Evolutionary conservation across 2,329 filamentous ascomycete species (phyloP), one percentile per base, ranked within the genome.

Genomic region (Exserohilum rostratum): DNA sequence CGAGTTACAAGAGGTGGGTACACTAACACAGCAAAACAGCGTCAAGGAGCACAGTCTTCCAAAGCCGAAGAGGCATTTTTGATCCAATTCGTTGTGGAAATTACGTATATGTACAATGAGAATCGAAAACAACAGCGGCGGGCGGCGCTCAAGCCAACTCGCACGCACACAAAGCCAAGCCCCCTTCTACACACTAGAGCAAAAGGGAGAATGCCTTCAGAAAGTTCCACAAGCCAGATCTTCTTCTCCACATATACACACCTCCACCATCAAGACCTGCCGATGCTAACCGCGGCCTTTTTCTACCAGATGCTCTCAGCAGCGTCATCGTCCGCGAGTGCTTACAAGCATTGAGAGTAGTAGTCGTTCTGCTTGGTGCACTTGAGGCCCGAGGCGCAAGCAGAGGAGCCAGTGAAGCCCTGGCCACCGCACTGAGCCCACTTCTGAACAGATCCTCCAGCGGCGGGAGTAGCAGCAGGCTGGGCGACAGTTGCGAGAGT

Each of bases 381-480:
- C 6, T 67, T 69, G 20, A 55, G 58, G 27, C 79, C 79, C 25
- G 68, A 53, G 5, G 69, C 73, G 49, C 79, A 82, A 11, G 56
- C 48, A 3, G 72, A 78, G 5, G 76, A 43, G 15, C 79, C 80
- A 1, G 64, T 75, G 62, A 67, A 80, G 46, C 71, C 73, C 10
- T 66, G 65, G 15, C 80, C 80, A 62, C 80, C 80, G 61, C 79
- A 82, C 68, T 80, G 79, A 3, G 70, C 74, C 55, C 73, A 80
- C 34, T 66, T 69, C 46, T 58, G 59, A 30, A 64, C 69, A n/a
- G 62, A 46, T 12, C 53, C 69, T 52, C 51, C 60, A 15, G 50
- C 46, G 11, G 58, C 46, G 20, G 64, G 64, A n/a, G 31, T 12
- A 43, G 64, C 45, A 30, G 51, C 35, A 25, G 65, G 56, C 51